Percentiles rank a stretch among this genome's conserved stretches.
Evolutionary conservation across 2,329 filamentous ascomycete species (phyloP).

Genomic region (Fusarium haematococcum): DNA sequence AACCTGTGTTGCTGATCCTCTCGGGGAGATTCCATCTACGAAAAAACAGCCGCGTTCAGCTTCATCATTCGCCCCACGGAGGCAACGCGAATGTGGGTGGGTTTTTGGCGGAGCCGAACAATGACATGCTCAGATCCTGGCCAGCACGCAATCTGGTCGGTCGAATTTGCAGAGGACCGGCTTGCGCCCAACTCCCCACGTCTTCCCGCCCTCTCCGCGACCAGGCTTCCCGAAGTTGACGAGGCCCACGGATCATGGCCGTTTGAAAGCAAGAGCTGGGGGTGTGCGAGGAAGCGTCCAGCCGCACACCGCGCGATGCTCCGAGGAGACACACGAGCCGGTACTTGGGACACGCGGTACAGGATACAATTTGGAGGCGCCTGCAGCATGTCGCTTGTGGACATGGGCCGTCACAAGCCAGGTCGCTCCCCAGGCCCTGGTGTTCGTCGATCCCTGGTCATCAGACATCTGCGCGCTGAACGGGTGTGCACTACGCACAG

Average conservation of each 20-base stretch:
- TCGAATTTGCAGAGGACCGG: conserved; percentile 2
- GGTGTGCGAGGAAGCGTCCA: conserved; percentile 11
- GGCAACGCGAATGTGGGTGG: conserved; percentile 32
- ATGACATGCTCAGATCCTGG: conserved; percentile 46
- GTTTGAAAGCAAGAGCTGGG: conserved; percentile 26
- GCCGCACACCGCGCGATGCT: conserved; percentile 11
- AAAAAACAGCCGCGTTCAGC: conserved; percentile 1
- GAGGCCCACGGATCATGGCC: conserved; percentile 3
- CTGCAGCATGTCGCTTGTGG: conserved; percentile 4
- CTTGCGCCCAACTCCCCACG: conserved; percentile 30
- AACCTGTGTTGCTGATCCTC: not conserved
- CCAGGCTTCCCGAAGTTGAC: not conserved
- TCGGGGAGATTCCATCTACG: not conserved
- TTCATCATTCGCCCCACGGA: conserved; percentile 9
- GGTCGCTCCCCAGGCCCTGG: conserved; percentile 25
- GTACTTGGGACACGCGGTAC: conserved; percentile 7
- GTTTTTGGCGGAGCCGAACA: conserved; percentile 31
- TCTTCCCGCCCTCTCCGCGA: conserved; percentile 21
- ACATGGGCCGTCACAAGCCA: conserved; percentile 1
- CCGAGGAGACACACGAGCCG: conserved; percentile 24
- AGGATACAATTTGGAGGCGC: not conserved
- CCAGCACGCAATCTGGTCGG: conserved; percentile 44
- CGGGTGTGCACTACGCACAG: conserved; percentile 3
- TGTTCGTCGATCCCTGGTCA: conserved; percentile 32
- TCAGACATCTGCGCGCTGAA: not conserved